Evolutionary conservation across 768 basidiomycete species (phyloP), one percentile per base, ranked within the genome.

Genomic region (Hygrophorus pudorinus): DNA sequence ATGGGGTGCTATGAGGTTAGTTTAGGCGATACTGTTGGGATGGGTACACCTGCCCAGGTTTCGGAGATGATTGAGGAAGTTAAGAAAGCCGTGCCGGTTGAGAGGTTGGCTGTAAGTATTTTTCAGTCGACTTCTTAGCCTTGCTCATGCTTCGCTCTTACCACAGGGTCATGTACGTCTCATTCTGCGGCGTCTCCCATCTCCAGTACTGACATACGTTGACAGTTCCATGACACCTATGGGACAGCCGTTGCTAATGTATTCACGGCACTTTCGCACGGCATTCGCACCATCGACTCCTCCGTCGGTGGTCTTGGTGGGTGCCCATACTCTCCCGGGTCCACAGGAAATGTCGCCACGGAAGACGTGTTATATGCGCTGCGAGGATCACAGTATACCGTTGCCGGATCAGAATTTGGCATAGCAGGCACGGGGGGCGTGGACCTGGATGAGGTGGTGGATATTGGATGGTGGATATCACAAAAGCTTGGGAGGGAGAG

Each of bases 1-100:
- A 92, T 96, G 86, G 93, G 93, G 0, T 94, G 90, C 58, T 94
- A 94, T 59, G 87, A 98, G 60, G 78, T 93, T 40, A 86, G 86
- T 53, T 64, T 97, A 16, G 91, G 90, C 0, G 94, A 98, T 58
- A 98, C 93, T 2, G 85, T 88, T 2, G 93, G 93, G 0, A 78
- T 78, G 38, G 93, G 85, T 2, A 85, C 81, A 37, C 89, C 92
- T 0, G 63, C 67, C 18, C 74, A 75, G 31, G 74, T 93, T 24
- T 61, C 68, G 5, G 65, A 69, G 49, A 76, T 97, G 66, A 64
- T 96, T 38, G 75, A 80, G 47, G 79, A 77, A 38, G 81, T 89
- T 9, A 72, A 73, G 59, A 75, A 73, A 51, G 63, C 66, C 30
- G 66, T 87, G 21, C 69, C 76, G 0, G 75, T 84, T 0, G 65